Evolutionary conservation across 768 basidiomycete genomes (phyloP).

Genomic region (Leccinum truebloodii): DNA sequence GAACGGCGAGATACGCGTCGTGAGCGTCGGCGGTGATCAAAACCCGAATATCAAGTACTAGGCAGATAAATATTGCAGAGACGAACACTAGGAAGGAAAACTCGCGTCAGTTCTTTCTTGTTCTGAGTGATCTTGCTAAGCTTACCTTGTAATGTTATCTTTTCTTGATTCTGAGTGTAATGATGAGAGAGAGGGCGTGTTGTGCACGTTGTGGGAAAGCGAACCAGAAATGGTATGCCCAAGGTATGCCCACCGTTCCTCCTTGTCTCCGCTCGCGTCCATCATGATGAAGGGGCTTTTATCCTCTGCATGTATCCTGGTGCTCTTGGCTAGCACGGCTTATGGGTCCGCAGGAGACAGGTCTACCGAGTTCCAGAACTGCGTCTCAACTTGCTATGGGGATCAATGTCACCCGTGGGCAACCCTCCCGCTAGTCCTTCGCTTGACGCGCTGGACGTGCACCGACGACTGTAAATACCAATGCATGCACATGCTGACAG

Average conservation of each 20-base stretch:
- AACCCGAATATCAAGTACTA: not conserved
- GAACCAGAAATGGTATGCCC: not conserved
- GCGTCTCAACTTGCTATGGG: constrained; percentile 37
- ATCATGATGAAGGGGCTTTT: constrained; percentile 18
- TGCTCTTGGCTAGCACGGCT: constrained; percentile 7
- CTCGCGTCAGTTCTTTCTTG: not conserved
- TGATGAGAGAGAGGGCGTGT: not conserved
- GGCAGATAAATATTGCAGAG: not conserved
- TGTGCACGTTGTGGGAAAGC: not conserved
- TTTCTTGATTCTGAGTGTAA: not conserved
- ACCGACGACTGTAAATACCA: constrained; percentile 83
- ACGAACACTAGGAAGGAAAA: not conserved
- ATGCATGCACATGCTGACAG: constrained; percentile 83
- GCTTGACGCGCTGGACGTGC: constrained; percentile 85
- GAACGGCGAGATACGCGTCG: not conserved
- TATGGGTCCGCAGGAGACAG: constrained; percentile 36
- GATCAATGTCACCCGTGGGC: constrained; percentile 16
- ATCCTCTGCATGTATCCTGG: constrained; percentile 16
- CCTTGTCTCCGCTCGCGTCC: not conserved
- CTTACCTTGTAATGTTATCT: not conserved
- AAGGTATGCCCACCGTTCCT: not conserved
- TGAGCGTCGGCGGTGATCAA: not conserved
- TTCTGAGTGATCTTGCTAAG: too few relatives aligned
- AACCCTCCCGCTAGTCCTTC: constrained; percentile 54
- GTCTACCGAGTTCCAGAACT: constrained; percentile 37